phyloP scores from a whole-genome alignment of 2,329 filamentous ascomycete genomes.

The Ophiosphaerella korrae region DNA sequence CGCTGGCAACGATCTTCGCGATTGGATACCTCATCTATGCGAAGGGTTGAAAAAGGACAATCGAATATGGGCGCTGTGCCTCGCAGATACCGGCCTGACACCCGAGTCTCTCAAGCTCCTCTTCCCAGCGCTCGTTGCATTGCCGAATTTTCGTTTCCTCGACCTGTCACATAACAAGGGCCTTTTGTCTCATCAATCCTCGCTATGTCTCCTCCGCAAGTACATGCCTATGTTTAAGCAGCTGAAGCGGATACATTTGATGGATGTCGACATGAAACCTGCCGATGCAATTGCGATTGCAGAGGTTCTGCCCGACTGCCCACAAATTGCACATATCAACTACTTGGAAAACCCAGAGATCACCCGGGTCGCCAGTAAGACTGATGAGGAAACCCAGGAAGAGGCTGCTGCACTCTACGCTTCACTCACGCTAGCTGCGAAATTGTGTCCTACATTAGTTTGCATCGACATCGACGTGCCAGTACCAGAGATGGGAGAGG shows the following conservation, averaged over 20 bases:
- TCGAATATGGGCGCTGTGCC: conserved; percentile 77
- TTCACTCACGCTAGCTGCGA: conserved; percentile 84
- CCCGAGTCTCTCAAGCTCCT: conserved; percentile 74
- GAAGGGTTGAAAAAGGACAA: conserved; percentile 57
- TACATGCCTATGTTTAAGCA: conserved; percentile 79
- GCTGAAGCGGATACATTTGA: conserved; percentile 84
- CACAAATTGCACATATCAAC: conserved; percentile 81
- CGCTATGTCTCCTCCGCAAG: conserved; percentile 75
- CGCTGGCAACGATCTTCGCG: conserved; percentile 75
- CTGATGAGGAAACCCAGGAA: conserved; percentile 80
- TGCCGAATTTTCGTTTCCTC: conserved; percentile 81
- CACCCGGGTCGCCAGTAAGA: conserved; percentile 72
- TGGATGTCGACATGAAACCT: conserved; percentile 80
- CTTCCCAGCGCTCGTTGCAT: conserved; percentile 71
- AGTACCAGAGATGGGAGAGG: conserved; percentile 77
- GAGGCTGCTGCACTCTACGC: conserved; percentile 94
- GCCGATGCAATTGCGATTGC: conserved; percentile 90
- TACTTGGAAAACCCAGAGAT: conserved; percentile 81
- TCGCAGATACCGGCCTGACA: conserved; percentile 83
- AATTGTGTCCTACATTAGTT: conserved; percentile 81
- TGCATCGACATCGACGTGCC: conserved; percentile 93
- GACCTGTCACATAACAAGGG: conserved; percentile 89
- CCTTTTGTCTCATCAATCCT: conserved; percentile 78
- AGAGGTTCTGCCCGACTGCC: conserved; percentile 85
- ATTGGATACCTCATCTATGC: conserved; percentile 53